Percentiles rank a stretch among this genome's conserved stretches.
These are phyloP conservation scores for Yamadazyma kitorensis DNA, from an alignment of 805 yeast species.

Conservation along the genomic window DNA sequence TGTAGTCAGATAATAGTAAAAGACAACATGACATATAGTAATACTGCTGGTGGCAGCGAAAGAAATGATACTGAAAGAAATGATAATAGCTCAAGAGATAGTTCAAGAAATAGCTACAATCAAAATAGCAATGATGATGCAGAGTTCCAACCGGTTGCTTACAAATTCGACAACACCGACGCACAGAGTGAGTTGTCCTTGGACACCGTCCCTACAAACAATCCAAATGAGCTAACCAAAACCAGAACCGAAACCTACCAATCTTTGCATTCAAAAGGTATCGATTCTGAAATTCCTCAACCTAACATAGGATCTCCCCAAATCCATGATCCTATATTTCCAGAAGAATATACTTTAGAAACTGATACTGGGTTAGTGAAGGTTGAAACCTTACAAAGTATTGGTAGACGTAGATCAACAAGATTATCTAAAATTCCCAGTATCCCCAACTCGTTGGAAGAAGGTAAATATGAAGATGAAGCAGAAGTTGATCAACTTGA, in stretches of 20 bases:
- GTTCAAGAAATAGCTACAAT: no score
- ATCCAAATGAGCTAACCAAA: slow-evolving; percentile 7
- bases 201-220: slow-evolving; percentile 5
- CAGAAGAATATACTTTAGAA: slow-evolving; percentile 88
- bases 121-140: neutral
- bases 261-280: slow-evolving; percentile 62
- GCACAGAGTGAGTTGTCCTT: slow-evolving; percentile 11
- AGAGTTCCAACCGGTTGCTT: neutral
- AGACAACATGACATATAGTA: no score
- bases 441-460: no score
- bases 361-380: slow-evolving; percentile 88
- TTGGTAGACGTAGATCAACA: slow-evolving; percentile 55
- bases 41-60: no score
- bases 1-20: no score
- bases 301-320: slow-evolving; percentile 47
- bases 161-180: slow-evolving; percentile 2
- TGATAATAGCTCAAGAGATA: no score
- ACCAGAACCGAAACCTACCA: slow-evolving; percentile 68
- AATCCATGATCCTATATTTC: slow-evolving; percentile 70
- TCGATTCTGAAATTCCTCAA: slow-evolving; percentile 50
- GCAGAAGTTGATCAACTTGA: slow-evolving; percentile 33
- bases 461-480: slow-evolving; percentile 13
- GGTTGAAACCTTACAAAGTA: slow-evolving; percentile 60
- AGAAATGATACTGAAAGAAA: no score
- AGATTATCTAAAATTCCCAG: slow-evolving; percentile 7